A percentile compares a stretch with the other conserved stretches of the same genome.
phyloP scores from a whole-genome alignment of 371 early-diverging fungal species.

The Lichtheimia ornata region DNA sequence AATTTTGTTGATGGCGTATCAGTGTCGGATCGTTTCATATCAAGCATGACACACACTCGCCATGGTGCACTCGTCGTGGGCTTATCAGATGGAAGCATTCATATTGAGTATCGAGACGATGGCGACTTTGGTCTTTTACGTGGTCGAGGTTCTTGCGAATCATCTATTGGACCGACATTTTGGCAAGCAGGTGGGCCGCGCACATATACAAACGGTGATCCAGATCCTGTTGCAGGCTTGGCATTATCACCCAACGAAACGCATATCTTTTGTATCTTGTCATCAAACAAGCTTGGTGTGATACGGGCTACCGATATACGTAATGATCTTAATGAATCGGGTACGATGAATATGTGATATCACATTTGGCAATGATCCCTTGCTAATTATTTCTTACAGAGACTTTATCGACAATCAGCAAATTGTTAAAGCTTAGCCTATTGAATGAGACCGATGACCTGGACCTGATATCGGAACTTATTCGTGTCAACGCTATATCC shows the following conservation, averaged over 20 bases:
- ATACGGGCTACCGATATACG: slow-evolving; percentile 26
- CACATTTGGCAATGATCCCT: too few relatives aligned
- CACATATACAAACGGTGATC: slow-evolving; percentile 8
- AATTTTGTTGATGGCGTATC: neutral
- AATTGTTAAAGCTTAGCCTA: slow-evolving; percentile 25
- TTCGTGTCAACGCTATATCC: slow-evolving; percentile 18
- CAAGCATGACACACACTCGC: slow-evolving; percentile 21
- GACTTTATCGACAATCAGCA: slow-evolving; percentile 6
- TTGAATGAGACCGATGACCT: slow-evolving; percentile 34
- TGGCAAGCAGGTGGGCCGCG: slow-evolving; percentile 25
- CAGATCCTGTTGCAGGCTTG: slow-evolving; percentile 33
- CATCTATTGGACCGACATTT: slow-evolving; percentile 13
- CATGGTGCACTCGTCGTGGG: slow-evolving; percentile 32
- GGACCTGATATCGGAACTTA: slow-evolving; percentile 42
- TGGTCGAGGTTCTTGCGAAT: neutral
- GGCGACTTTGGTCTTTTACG: slow-evolving; percentile 5
- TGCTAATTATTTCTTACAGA: neutral
- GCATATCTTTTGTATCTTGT: slow-evolving; percentile 33
- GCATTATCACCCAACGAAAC: slow-evolving; percentile 45
- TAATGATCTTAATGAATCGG: neutral
- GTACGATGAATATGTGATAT: neutral
- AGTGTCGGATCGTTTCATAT: slow-evolving; percentile 25
- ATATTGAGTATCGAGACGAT: slow-evolving; percentile 24
- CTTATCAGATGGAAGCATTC: slow-evolving; percentile 45
- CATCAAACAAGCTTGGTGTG: slow-evolving; percentile 31